Conservation (phyloP, 2,329 filamentous ascomycete genomes). For the Verticillium tricorpus region DNA sequence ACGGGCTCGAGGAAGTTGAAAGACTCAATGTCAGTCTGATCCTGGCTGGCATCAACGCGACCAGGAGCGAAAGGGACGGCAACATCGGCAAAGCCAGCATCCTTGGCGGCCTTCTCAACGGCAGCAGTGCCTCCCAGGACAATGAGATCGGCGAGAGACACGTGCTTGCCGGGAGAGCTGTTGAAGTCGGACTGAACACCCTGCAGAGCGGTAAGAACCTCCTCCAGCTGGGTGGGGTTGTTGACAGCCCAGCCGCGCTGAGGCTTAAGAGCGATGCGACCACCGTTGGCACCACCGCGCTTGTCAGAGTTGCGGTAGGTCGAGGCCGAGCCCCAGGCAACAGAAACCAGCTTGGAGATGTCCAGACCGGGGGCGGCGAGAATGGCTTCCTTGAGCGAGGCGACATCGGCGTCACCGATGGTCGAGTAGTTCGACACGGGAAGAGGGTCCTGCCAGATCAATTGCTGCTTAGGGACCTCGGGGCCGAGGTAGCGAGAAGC, state of each 20-base stretch:
- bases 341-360: slow-evolving; percentile 56
- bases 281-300: slow-evolving; percentile 77
- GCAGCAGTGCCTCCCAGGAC: slow-evolving; percentile 67
- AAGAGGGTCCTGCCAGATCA: slow-evolving; percentile 73
- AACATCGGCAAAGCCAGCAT: slow-evolving; percentile 37
- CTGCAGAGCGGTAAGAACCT: slow-evolving; percentile 60
- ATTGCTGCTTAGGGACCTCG: slow-evolving; percentile 64
- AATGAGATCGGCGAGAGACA: slow-evolving; percentile 73
- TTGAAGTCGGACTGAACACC: slow-evolving; percentile 64
- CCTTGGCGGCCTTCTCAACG: slow-evolving; percentile 64
- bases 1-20: slow-evolving; percentile 63
- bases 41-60: slow-evolving; percentile 65
- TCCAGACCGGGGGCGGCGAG: slow-evolving; percentile 52
- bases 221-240: slow-evolving; percentile 61
- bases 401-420: slow-evolving; percentile 57
- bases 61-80: slow-evolving; percentile 69
- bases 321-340: slow-evolving; percentile 67
- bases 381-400: slow-evolving; percentile 62
- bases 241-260: slow-evolving; percentile 71
- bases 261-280: slow-evolving; percentile 68
- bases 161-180: slow-evolving; percentile 56
- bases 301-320: slow-evolving; percentile 74
- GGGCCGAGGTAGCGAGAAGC: slow-evolving; percentile 67
- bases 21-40: slow-evolving; percentile 66
- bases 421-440: slow-evolving; percentile 52